Conservation (phyloP, 2,329 filamentous ascomycete species). For the Fusarium sp. region DNA sequence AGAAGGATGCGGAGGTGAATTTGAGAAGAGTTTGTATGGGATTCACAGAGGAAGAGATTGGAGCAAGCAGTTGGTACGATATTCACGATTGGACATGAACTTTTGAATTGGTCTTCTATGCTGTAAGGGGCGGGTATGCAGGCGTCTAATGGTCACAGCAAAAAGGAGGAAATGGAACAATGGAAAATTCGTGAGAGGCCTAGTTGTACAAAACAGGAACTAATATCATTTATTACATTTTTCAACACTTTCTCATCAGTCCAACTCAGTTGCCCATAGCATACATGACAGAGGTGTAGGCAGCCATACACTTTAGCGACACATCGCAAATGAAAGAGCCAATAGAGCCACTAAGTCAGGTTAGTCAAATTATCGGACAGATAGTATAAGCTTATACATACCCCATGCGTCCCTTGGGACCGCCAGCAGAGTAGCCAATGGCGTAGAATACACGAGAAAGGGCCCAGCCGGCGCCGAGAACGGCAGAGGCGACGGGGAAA, state of each 20-base stretch:
- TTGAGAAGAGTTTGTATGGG: neutral
- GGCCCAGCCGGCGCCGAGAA: constrained; percentile 64
- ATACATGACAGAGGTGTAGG: constrained; percentile 55
- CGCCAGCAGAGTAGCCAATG: constrained; percentile 62
- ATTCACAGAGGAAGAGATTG: constrained; percentile 1
- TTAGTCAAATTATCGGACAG: constrained; percentile 26
- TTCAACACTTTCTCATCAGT: neutral
- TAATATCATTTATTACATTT: constrained; percentile 12
- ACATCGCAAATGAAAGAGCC: constrained; percentile 51
- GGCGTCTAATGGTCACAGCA: constrained; percentile 33
- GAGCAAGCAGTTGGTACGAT: constrained; percentile 11
- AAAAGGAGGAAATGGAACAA: constrained; percentile 26
- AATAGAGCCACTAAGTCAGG: constrained; percentile 49
- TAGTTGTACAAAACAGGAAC: constrained; percentile 17
- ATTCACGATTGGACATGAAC: constrained; percentile 28
- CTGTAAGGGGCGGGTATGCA: constrained; percentile 7
- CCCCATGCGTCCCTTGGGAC: constrained; percentile 58
- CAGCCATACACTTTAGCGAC: constrained; percentile 56
- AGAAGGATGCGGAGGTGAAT: constrained; percentile 44
- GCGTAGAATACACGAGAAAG: constrained; percentile 65
- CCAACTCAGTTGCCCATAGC: constrained; percentile 47
- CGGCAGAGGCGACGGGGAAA: constrained; percentile 63
- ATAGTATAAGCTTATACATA: constrained; percentile 42
- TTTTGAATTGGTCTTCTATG: constrained; percentile 10
- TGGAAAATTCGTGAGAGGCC: constrained; percentile 15